Evolutionary conservation across 495 filamentous ascomycete species (phyloP), one percentile per base, ranked within the genome.

Genomic region (Aspergillus sclerotioniger): DNA sequence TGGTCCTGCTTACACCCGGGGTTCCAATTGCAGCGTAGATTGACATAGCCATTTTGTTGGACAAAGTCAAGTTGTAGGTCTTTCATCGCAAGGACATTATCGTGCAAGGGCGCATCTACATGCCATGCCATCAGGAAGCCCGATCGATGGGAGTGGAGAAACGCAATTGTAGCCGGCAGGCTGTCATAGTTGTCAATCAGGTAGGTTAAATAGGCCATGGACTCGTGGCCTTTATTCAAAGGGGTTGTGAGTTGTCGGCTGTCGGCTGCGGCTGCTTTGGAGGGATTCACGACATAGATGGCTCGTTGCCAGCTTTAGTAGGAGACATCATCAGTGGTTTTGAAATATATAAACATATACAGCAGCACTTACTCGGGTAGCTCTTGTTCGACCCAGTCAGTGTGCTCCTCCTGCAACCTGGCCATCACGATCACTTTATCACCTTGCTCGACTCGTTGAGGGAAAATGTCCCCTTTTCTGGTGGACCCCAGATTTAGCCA

Each of bases 201-300:
- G 67, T 89, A 90, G 48, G 81, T 86, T 13, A 90, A 75, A 68
- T 92, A 92, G 29, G 85, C 80, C 80, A 90, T 86, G 9, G 84
- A 85, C 68, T 92, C 89, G 61, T 90, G 83, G 45, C 89, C 89
- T 71, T 91, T 91, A 63, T 89, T 89, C 10, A 63, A n/a, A 12
- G 67, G 63, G 0, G 69, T 79, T 53, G 65, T 79, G 59, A 76
- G 71, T 15, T 56, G 51, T 5, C 62, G 19, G 13, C 55, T 52
- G 72, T 81, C 15, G 75, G 80, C 29, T 78, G 77, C 72, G 13
- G 71, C 71, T 7, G 79, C 80, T 1, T 57, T 66, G 10, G 82
- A 77, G 48, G 86, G 82, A 59, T 91, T 83, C 53, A 82, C 86
- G 46, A 82, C 76, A 68, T 90, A 91, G 29, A 87, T 76, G 20